phyloP scores from a whole-genome alignment of 352 stramenopile species.

The Saprolegnia diclina region DNA sequence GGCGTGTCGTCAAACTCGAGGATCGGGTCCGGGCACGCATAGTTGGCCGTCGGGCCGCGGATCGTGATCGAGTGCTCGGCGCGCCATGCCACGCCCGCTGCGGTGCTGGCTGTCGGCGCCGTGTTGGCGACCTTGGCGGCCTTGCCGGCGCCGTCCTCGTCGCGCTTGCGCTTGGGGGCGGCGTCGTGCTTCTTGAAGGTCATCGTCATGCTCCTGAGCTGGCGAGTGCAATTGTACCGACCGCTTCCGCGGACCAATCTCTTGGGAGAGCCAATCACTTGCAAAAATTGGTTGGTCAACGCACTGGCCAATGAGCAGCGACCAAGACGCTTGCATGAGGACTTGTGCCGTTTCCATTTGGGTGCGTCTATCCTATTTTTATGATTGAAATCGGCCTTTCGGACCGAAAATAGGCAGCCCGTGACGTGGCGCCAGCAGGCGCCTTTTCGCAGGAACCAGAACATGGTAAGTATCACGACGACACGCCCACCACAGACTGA shows the following conservation, averaged over 20 bases:
- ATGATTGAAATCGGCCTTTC: background rate
- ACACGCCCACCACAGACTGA: no score
- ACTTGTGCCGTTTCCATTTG: background rate
- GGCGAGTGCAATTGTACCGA: constrained; percentile 1
- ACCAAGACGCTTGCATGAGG: constrained; percentile 1
- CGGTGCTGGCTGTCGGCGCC: background rate
- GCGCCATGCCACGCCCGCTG: constrained; percentile 8
- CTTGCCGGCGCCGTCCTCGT: constrained; percentile 9
- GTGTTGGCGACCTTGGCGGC: constrained; percentile 9
- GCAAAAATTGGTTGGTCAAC: constrained; percentile 16
- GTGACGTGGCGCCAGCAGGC: background rate
- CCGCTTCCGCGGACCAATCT: background rate
- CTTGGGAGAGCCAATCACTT: background rate
- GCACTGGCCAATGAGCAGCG: background rate
- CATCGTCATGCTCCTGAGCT: constrained; percentile 14
- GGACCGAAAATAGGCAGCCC: background rate
- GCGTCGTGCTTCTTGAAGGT: background rate
- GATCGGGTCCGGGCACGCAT: constrained; percentile 24
- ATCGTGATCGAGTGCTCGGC: constrained; percentile 19
- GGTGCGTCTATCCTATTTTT: background rate
- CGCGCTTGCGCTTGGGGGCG: constrained; percentile 23
- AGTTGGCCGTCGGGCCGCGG: background rate
- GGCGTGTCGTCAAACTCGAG: constrained; percentile 15
- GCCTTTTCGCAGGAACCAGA: background rate
- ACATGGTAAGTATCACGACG: no score